Percentiles rank a stretch among this genome's conserved stretches.
phyloP scores from a whole-genome alignment of 116 monocot species.

The Dioscorea cayenensis region DNA sequence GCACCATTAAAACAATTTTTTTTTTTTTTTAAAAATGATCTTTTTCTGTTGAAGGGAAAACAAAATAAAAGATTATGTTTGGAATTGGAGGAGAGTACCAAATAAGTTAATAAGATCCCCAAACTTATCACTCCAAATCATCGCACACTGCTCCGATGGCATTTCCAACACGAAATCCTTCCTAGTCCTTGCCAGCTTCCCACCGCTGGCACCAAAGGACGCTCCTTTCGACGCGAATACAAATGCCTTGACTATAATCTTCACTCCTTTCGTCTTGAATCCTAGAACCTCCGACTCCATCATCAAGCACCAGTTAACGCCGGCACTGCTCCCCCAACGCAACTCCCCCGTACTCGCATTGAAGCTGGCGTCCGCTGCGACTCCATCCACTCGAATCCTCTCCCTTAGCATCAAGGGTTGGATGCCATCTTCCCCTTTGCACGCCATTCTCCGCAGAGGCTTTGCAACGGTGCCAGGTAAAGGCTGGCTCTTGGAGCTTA shows the following conservation, averaged over 20 bases:
- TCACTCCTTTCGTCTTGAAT: constrained; percentile 28
- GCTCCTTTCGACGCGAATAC: constrained; percentile 7
- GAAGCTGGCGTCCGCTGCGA: constrained; percentile 23
- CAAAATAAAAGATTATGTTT: too few species aligned
- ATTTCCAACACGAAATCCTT: constrained; percentile 53
- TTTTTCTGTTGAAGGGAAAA: too few species aligned
- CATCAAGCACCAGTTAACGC: constrained; percentile 19
- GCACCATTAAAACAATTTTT: too few species aligned
- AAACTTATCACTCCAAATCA: constrained; percentile 30
- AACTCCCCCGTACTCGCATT: constrained; percentile 16
- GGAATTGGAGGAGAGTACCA: constrained; percentile 20
- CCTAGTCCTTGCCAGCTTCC: constrained; percentile 39
- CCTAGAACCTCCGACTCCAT: constrained; percentile 57
- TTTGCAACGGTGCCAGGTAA: too few species aligned
- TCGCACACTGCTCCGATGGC: constrained; percentile 23
- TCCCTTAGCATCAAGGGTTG: constrained; percentile 3
- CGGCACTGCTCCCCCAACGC: constrained; percentile 31
- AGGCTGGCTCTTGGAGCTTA: too few species aligned
- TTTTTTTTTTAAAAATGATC: too few species aligned
- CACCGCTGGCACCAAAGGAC: constrained; percentile 4
- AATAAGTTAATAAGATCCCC: constrained; percentile 31
- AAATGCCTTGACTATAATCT: constrained; percentile 33
- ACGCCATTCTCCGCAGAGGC: neutral
- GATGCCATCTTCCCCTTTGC: neutral
- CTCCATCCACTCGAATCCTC: constrained; percentile 37